phyloP scores from a whole-genome alignment of 371 early-diverging fungal species.

The Apophysomyces variabilis region DNA sequence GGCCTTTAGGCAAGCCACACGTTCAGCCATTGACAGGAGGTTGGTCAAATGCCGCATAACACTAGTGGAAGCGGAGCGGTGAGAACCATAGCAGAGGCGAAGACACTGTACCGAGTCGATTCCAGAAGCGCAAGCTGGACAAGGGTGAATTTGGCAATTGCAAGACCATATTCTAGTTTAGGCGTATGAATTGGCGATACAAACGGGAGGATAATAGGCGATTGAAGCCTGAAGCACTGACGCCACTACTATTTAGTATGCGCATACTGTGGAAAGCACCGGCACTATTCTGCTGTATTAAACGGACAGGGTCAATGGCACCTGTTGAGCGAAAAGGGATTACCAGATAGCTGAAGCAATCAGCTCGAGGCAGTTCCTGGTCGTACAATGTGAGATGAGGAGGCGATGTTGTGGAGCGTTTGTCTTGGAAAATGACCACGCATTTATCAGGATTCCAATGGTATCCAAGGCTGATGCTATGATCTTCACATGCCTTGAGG shows the following conservation, averaged over 20 bases:
- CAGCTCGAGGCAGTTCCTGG: slow-evolving; percentile 8
- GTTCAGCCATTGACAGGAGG: background rate
- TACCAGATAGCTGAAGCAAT: slow-evolving; percentile 20
- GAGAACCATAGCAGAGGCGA: slow-evolving; percentile 22
- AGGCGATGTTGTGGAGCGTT: background rate
- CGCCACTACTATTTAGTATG: slow-evolving; percentile 1
- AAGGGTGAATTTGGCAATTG: background rate
- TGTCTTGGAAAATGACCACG: slow-evolving; percentile 15
- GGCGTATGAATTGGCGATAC: slow-evolving; percentile 15
- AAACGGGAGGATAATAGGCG: slow-evolving; percentile 9
- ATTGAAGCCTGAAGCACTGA: slow-evolving; percentile 8
- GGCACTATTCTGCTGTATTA: background rate
- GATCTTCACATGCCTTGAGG: slow-evolving; percentile 11
- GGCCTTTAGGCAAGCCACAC: background rate
- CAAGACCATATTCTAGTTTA: slow-evolving; percentile 14
- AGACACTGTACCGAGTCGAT: slow-evolving; percentile 18
- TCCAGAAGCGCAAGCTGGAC: background rate
- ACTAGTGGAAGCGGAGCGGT: slow-evolving; percentile 10
- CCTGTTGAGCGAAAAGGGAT: slow-evolving; percentile 16
- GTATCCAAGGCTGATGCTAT: slow-evolving; percentile 25
- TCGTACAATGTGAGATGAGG: background rate
- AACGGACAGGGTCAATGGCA: slow-evolving; percentile 4
- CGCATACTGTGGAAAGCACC: slow-evolving; percentile 11
- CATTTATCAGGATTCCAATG: slow-evolving; percentile 36
- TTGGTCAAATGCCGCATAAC: slow-evolving; percentile 25